Percentiles rank a stretch among this genome's conserved stretches.
Conservation (phyloP, 768 basidiomycete genomes). For the Termitomyces sp. region DNA sequence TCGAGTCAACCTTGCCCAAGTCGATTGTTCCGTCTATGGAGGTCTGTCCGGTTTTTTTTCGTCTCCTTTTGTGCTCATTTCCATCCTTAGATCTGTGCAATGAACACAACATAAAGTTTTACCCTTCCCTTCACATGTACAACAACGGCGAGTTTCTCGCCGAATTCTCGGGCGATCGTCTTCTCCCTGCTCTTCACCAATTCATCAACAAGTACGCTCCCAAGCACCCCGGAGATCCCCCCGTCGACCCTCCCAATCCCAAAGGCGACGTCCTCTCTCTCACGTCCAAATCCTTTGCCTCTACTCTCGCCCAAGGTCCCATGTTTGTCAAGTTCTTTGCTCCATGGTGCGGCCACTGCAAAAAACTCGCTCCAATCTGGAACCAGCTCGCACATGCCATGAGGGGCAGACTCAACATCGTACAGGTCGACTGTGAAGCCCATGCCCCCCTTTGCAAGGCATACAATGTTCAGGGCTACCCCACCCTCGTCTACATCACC, state of each 20-base stretch:
- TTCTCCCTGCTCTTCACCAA: constrained; percentile 45
- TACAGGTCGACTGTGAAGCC: constrained; percentile 86
- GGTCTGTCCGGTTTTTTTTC: constrained; percentile 38
- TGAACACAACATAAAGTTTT: constrained; percentile 61
- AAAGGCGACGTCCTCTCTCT: constrained; percentile 33
- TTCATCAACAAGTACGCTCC: constrained; percentile 46
- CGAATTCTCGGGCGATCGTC: constrained; percentile 49
- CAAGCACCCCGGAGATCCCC: background rate
- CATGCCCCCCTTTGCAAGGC: constrained; percentile 59
- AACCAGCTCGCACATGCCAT: constrained; percentile 64
- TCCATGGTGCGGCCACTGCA: constrained; percentile 98
- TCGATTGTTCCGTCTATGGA: constrained; percentile 74
- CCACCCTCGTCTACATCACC: constrained; percentile 70
- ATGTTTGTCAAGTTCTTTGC: constrained; percentile 74
- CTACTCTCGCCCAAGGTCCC: constrained; percentile 33
- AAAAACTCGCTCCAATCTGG: constrained; percentile 87
- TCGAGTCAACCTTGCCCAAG: constrained; percentile 67
- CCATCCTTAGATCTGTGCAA: constrained; percentile 65
- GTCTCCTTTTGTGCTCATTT: background rate
- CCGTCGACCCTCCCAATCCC: constrained; percentile 18
- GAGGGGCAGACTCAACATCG: constrained; percentile 69
- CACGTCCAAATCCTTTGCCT: constrained; percentile 30
- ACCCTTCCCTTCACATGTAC: constrained; percentile 75
- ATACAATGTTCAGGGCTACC: constrained; percentile 75
- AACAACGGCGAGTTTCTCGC: constrained; percentile 57